Percentiles rank a stretch among this genome's conserved stretches.
Evolutionary conservation across 1,139 yeast genomes (phyloP).

Genomic region (Keqinozyma sinolaborantium): DNA sequence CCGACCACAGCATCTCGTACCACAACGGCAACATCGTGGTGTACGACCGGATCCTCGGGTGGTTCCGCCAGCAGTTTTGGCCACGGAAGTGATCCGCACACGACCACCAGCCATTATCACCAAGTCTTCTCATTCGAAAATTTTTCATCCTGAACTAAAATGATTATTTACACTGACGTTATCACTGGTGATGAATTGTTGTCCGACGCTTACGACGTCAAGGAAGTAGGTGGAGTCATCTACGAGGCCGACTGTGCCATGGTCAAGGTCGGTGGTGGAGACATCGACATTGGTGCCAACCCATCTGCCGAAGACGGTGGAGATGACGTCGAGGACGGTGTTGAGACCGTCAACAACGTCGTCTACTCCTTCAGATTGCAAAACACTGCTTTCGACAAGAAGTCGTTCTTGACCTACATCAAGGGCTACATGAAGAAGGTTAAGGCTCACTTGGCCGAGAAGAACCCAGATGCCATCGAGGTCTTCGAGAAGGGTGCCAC

Average conservation of each 20-base stretch:
- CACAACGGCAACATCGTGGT: constrained; percentile 69
- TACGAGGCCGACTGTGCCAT: constrained; percentile 96
- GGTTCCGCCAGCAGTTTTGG: constrained; percentile 58
- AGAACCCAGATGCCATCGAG: constrained; percentile 81
- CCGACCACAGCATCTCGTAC: constrained; percentile 67
- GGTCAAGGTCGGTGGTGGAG: constrained; percentile 80
- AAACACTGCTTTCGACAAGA: constrained; percentile 94
- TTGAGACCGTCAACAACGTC: constrained; percentile 92
- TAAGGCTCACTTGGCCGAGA: constrained; percentile 85
- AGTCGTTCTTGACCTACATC: constrained; percentile 91
- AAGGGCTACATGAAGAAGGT: constrained; percentile 98
- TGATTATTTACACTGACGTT: constrained; percentile 62
- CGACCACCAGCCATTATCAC: too few relatives aligned
- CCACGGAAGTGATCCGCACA: too few relatives aligned
- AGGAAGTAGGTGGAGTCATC: constrained; percentile 82
- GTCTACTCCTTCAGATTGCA: constrained; percentile 98
- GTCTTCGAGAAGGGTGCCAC: constrained; percentile 96
- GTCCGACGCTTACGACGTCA: constrained; percentile 94
- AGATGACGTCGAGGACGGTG: constrained; percentile 75
- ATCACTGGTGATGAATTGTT: constrained; percentile 93
- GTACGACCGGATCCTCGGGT: constrained; percentile 58
- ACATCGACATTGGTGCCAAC: constrained; percentile 98
- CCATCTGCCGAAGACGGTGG: constrained; percentile 97
- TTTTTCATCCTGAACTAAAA: constrained; percentile 12
- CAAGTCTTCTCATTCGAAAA: too few relatives aligned